Base-by-base conservation (phyloP, 208 protist genomes). In the Trypanosoma avium region DNA sequence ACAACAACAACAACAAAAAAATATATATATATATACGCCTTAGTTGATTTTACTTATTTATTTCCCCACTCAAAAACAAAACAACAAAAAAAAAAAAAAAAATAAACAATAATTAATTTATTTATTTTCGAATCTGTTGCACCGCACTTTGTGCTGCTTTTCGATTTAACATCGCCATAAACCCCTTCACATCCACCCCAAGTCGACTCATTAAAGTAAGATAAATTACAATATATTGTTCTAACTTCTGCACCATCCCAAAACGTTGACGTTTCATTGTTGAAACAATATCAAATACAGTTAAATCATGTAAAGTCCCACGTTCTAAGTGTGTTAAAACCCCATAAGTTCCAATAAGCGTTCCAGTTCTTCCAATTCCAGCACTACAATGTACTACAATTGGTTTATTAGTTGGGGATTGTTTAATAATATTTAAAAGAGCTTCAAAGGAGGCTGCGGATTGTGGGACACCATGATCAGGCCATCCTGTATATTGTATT, bases 381-480 rank as follows among this genome's bases (percentile, higher is more conserved):
- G 89, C 89, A 64, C 89, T 95, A 63, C 89, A 95, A 69, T 95
- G 89, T 62, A 93, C 84, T 26, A 92, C n/a, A 26, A 93, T 65
- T 7, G 80, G 83, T 0, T 68, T 38, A 26, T 32, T 56, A 8
- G 67, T 50, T 27, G 68, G 27, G 43, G 33, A 45, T 9, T 57
- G 33, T 8, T 63, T 61, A 27, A 93, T 77, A 21, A 81, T 68
- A 1, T 68, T 24, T 26, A 95, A 60, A 5, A 95, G 77, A n/a
- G 64, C 62, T 17, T 85, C 72, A 54, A 95, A 86, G 0, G 79
- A 64, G 33, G 74, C 71, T 24, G 73, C 79, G 54, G 77, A 86
- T 54, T 67, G 47, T 24, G 88, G 88, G 6, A 95, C 79, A n/a
- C 85, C 85, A 48, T 84, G 86, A 68, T 95, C 88, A 0, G 88